Percentiles rank a stretch among this genome's conserved stretches.
phyloP scores from a whole-genome alignment of 352 stramenopile genomes.

The Phytophthora brassicae region DNA sequence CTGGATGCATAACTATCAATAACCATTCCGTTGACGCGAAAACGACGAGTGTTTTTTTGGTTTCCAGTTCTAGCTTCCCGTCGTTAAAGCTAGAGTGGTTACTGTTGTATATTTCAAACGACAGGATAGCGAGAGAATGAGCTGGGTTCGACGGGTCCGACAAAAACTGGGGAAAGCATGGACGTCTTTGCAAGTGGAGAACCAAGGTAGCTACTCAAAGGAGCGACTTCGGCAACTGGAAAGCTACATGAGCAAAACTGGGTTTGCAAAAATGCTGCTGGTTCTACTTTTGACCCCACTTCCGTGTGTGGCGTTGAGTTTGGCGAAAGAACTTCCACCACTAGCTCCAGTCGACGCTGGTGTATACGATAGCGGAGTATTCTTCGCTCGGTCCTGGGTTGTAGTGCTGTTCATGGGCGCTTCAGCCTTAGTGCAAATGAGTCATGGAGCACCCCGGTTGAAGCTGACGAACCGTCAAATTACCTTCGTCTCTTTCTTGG shows the following conservation, averaged over 20 bases:
- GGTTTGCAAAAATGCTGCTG: neutral
- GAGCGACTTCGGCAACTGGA: constrained; percentile 13
- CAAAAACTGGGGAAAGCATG: neutral
- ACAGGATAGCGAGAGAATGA: too few relatives aligned
- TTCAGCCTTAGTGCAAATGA: neutral
- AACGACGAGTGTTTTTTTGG: too few relatives aligned
- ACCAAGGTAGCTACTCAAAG: neutral
- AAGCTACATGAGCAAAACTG: constrained; percentile 3
- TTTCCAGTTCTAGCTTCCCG: too few relatives aligned
- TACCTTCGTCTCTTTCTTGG: neutral
- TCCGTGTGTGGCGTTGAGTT: constrained; percentile 11
- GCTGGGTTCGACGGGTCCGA: too few relatives aligned
- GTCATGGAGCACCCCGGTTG: neutral
- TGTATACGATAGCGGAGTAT: constrained; percentile 4
- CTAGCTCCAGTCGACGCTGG: constrained; percentile 9
- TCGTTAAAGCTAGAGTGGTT: too few relatives aligned
- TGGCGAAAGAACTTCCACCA: constrained; percentile 7
- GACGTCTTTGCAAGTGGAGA: neutral
- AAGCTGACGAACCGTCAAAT: neutral
- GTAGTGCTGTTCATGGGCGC: neutral
- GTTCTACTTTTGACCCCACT: constrained; percentile 16
- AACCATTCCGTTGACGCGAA: too few relatives aligned
- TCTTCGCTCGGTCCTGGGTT: constrained; percentile 7
- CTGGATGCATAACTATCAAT: too few relatives aligned
- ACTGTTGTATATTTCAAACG: too few relatives aligned